Base-by-base conservation (phyloP, 2,329 filamentous ascomycete species). In the Ascochyta pisi region DNA sequence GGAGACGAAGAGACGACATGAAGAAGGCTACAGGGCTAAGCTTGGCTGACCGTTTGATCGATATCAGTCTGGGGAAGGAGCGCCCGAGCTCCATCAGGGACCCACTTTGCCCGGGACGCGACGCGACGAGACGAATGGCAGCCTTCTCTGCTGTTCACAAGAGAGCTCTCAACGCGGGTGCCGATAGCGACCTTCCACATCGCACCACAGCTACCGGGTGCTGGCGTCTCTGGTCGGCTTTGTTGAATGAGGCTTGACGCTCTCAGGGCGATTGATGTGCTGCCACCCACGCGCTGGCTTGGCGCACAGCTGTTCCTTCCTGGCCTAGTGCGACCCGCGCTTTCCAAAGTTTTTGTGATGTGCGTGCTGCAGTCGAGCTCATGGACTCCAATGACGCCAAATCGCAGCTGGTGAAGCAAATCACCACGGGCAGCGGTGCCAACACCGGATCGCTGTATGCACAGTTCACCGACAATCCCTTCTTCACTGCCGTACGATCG, bases 401-500 rank as follows among this genome's bases (percentile, higher is more conserved):
- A 54, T 67, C 69, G 50, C 65, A 73, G 69, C 69, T 77, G 50
- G 63, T 78, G 50, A 76, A 74, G 61, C 73, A 78, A 39, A 50
- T 65, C 44, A 33, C 67, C 69, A 45, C 63, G 49, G 70, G 71
- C 42, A 54, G 63, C 39, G 64, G 67, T 34, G 65, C 66, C 51
- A 76, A 66, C 43, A 66, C 77, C 54, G 73, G 69, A 45, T 77
- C 78, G 6, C 58, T 81, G 19, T 75, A 79, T 46, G 69, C 74
- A 19, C 79, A 82, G 40, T 70, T 83, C 40, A 75, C 77, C 24
- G 74, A 72, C 27, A 84, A 84, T 63, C 82, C 82, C 9, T 82
- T 83, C 70, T 84, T 84, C 67, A 82, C 81, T 47, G 82, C 81
- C 47, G 82, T 81, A 78, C 40, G 74, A 55, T 59, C 31, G 49